A percentile compares a stretch with the other conserved stretches of the same genome.
These are phyloP conservation scores for Prinsepia uniflora DNA, from an alignment of 306 rosid species.

Conservation along the genomic window DNA sequence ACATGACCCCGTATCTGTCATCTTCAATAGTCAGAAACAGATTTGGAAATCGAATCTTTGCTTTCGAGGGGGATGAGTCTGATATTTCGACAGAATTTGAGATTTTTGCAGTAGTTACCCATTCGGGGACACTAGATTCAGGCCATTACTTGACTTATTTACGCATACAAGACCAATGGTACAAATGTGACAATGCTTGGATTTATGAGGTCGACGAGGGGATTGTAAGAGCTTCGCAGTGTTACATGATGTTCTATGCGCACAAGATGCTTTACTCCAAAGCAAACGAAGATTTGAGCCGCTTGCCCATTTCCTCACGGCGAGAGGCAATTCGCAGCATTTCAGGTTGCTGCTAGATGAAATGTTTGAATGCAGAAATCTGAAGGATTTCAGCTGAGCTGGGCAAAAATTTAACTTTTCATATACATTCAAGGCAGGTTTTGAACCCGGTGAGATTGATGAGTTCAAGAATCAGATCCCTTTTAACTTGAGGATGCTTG, in stretches of 20 bases:
- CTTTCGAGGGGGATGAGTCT: slow-evolving; percentile 67
- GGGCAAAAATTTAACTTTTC: not conserved
- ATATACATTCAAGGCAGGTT: slow-evolving; percentile 8
- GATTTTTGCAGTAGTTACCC: slow-evolving; percentile 78
- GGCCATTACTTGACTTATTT: slow-evolving; percentile 82
- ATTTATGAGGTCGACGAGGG: slow-evolving; percentile 77
- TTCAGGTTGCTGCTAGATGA: slow-evolving; percentile 46
- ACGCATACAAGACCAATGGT: slow-evolving; percentile 69
- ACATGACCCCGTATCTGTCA: slow-evolving; percentile 75
- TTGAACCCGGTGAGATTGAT: not conserved
- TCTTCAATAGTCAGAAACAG: slow-evolving; percentile 74
- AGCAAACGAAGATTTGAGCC: slow-evolving; percentile 45
- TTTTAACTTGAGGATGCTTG: not conserved
- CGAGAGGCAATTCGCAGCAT: slow-evolving; percentile 46
- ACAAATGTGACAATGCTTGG: slow-evolving; percentile 90
- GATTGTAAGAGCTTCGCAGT: slow-evolving; percentile 74
- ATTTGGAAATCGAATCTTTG: slow-evolving; percentile 75
- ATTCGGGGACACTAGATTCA: slow-evolving; percentile 78
- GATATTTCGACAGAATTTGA: slow-evolving; percentile 58
- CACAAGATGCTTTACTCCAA: slow-evolving; percentile 52
- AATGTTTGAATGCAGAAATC: not conserved
- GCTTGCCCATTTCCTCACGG: slow-evolving; percentile 39
- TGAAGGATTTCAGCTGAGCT: not conserved
- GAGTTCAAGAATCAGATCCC: not conserved
- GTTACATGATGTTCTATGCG: slow-evolving; percentile 83